These are phyloP conservation scores for Syzygium aromaticum DNA, from an alignment of 345 rosid species.

Conservation along the genomic window DNA sequence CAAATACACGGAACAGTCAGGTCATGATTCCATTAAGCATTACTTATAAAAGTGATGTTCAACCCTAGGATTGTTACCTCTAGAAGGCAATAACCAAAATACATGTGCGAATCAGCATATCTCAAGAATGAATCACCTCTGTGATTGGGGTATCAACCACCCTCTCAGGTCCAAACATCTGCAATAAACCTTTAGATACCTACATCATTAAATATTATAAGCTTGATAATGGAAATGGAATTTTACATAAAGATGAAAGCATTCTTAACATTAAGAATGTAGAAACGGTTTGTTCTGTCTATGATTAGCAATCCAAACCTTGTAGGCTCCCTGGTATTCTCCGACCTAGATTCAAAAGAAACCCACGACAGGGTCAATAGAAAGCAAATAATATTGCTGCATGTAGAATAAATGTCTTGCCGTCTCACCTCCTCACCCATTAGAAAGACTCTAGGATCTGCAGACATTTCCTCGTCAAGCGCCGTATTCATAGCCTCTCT, in stretches of 20 bases:
- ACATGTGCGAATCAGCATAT: background rate
- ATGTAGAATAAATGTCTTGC: background rate
- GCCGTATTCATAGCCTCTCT: slow-evolving; percentile 85
- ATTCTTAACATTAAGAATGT: background rate
- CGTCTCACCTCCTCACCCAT: slow-evolving; percentile 90
- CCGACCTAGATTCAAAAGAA: slow-evolving; percentile 57
- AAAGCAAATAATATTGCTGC: background rate
- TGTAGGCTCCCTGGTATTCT: slow-evolving; percentile 98
- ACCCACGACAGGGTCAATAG: background rate
- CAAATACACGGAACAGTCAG: background rate
- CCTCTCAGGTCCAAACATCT: slow-evolving; percentile 89
- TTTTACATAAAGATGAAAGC: background rate
- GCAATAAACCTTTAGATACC: slow-evolving; percentile 77
- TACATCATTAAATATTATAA: background rate
- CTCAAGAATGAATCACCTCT: slow-evolving; percentile 39
- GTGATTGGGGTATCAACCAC: slow-evolving; percentile 94
- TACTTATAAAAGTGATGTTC: background rate
- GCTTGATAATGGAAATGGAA: background rate
- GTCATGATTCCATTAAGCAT: background rate
- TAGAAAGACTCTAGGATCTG: slow-evolving; percentile 81
- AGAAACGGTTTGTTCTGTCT: background rate
- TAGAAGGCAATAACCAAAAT: background rate
- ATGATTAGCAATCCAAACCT: slow-evolving; percentile 37
- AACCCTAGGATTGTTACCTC: background rate
- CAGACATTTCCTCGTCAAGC: slow-evolving; percentile 92